Percentiles rank a stretch among this genome's conserved stretches.
Evolutionary conservation across 257 asterid genomes (phyloP).

Genomic region (Solanum sparsipilum): DNA sequence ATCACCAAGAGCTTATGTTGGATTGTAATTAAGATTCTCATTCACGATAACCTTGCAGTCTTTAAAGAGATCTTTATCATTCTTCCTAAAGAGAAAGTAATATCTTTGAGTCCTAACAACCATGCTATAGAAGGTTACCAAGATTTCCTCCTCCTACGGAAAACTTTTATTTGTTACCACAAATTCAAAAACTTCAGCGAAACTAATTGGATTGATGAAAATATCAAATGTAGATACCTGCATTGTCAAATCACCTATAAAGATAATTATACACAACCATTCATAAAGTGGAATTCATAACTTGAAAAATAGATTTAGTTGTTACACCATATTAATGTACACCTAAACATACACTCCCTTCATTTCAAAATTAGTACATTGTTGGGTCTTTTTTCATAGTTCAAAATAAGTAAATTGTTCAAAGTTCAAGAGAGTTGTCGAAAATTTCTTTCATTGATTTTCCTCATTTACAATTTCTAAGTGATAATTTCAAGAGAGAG

Average conservation of each 20-base stretch:
- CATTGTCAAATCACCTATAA: no score
- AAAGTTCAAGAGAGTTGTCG: no score
- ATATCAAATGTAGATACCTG: neutral
- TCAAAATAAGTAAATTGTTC: no score
- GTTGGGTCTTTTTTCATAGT: no score
- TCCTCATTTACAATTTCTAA: no score
- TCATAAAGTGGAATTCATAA: neutral
- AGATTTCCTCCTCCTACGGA: neutral
- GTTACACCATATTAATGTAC: neutral
- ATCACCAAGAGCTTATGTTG: neutral
- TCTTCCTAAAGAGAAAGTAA: neutral
- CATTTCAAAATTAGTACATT: no score
- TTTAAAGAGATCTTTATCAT: neutral
- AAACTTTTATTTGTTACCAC: neutral
- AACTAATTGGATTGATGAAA: neutral
- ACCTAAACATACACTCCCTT: neutral
- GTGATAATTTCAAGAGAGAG: no score
- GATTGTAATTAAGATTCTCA: neutral
- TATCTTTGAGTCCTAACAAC: neutral
- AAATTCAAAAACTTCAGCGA: no score
- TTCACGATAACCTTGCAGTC: neutral
- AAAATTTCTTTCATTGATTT: no score
- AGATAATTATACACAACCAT: neutral
- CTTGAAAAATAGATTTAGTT: neutral
- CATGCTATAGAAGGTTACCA: neutral